These are phyloP conservation scores for Oryza officinalis DNA, from an alignment of 176 grass and related monocot species.

Conservation along the genomic window DNA sequence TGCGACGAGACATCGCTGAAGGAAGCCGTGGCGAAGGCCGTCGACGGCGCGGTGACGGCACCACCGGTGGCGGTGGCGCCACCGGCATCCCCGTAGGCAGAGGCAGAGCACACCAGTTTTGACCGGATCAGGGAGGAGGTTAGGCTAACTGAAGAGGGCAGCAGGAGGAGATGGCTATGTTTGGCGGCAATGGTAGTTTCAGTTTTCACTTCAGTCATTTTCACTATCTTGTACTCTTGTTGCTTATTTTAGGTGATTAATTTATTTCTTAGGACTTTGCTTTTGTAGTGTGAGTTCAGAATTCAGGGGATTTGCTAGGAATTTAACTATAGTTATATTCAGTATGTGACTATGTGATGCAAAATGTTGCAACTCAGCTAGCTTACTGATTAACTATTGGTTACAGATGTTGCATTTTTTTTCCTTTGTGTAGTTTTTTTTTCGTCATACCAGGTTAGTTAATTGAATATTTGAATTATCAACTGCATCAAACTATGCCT, in stretches of 20 bases:
- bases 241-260: neutral
- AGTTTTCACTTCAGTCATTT: neutral
- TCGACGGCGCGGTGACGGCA: conserved; percentile 33
- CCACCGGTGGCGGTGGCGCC: neutral
- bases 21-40: conserved; percentile 64
- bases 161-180: neutral
- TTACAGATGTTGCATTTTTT: neutral
- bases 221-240: neutral
- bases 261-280: neutral
- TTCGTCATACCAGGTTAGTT: neutral
- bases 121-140: conserved; percentile 37
- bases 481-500: neutral
- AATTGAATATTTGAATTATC: neutral
- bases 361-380: neutral
- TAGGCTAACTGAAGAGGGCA: neutral
- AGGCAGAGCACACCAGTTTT: conserved; percentile 44
- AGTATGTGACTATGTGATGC: too few species aligned
- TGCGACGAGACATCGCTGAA: conserved; percentile 50
- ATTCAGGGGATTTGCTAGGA: neutral
- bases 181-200: neutral
- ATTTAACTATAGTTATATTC: neutral
- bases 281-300: neutral
- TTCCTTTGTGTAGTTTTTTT: neutral
- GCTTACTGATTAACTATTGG: neutral
- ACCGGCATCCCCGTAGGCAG: neutral